These are phyloP conservation scores for Linnemannia zychae DNA, from an alignment of 192 early-diverging fungal genomes.

Conservation along the genomic window DNA sequence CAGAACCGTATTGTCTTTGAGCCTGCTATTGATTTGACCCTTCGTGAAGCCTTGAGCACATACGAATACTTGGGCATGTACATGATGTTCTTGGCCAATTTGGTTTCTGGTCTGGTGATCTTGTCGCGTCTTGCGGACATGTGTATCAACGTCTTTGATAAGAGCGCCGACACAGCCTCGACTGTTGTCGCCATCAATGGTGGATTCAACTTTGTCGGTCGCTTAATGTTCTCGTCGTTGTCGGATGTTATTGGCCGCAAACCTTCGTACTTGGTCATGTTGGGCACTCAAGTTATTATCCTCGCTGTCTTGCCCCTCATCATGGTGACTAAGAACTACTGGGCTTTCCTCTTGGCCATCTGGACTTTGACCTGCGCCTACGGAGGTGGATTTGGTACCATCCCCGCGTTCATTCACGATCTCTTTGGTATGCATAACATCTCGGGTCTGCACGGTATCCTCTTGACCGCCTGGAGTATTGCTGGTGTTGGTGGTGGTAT, in stretches of 20 bases:
- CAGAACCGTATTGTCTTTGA: slow-evolving; percentile 59
- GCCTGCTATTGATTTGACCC: slow-evolving; percentile 62
- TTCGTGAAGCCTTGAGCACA: slow-evolving; percentile 67
- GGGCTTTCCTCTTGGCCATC: slow-evolving; percentile 68
- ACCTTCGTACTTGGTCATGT: slow-evolving; percentile 72
- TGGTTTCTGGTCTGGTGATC: slow-evolving; percentile 72
- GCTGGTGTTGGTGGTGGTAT: slow-evolving; percentile 77
- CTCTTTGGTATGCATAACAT: slow-evolving; percentile 83
- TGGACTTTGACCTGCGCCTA: slow-evolving; percentile 77
- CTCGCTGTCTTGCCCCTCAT: slow-evolving; percentile 70
- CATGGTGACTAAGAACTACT: slow-evolving; percentile 69
- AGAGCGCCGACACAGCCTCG: slow-evolving; percentile 63
- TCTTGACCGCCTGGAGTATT: slow-evolving; percentile 81
- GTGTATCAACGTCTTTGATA: slow-evolving; percentile 65
- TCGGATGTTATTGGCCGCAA: slow-evolving; percentile 78
- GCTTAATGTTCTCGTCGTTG: slow-evolving; percentile 63
- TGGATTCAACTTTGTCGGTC: slow-evolving; percentile 74
- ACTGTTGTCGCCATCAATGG: slow-evolving; percentile 71
- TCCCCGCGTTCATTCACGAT: slow-evolving; percentile 81
- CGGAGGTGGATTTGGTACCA: slow-evolving; percentile 82
- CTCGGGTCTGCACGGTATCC: slow-evolving; percentile 80
- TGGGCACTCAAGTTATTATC: slow-evolving; percentile 67
- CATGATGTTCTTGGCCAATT: slow-evolving; percentile 71
- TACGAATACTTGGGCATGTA: slow-evolving; percentile 75
- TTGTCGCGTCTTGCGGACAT: slow-evolving; percentile 72